Evolutionary conservation across 1,284 basidiomycete species (phyloP), one percentile per base, ranked within the genome.

Genomic region (Microbotryum intermedium): DNA sequence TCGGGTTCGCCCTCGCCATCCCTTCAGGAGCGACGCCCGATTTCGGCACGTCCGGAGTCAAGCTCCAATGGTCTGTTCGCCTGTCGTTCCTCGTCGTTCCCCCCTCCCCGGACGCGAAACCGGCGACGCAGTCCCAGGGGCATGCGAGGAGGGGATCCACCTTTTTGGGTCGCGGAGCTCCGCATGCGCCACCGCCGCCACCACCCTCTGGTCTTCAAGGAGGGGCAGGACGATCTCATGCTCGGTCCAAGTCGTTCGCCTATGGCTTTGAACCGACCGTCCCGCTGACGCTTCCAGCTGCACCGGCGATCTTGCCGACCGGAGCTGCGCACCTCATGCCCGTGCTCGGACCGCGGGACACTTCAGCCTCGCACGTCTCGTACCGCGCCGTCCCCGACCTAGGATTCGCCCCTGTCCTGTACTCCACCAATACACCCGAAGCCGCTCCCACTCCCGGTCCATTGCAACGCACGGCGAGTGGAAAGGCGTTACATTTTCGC

Each of bases 11-110:
- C 7, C 81, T 95, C 3, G 89, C 91, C 71, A 92, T 95, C 59
- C 91, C 91, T 0, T 83, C 84, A 2, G 90, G 93, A 64, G 89
- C 85, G 0, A 87, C 86, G 56, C 91, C 91, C 0, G 86, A 84
- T 0, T 94, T 94, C 74, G 66, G 71, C 0, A 72, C 79, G 16
- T 68, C 67, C 4, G 74, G 75, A 75, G 88, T 90, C 13, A 90
- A 90, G 0, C 76, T 94, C 5, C 82, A 87, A 69, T 95, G 91
- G 91, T 86, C 84, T 67, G 83, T 95, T 16, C 79, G 87, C 39
- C 72, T 95, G 53, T 85, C 84, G 52, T 80, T 95, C 52, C 79
- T 92, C 20, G 89, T 94, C 3, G 82, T 84, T 20, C 80, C 88
- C 23, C 84, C 75, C 2, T 65, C 71, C 18, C 54, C 62, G 9